A percentile compares a stretch with the other conserved stretches of the same genome.
phyloP scores from a whole-genome alignment of 1,139 yeast genomes.

The Suhomyces guaymorum region DNA sequence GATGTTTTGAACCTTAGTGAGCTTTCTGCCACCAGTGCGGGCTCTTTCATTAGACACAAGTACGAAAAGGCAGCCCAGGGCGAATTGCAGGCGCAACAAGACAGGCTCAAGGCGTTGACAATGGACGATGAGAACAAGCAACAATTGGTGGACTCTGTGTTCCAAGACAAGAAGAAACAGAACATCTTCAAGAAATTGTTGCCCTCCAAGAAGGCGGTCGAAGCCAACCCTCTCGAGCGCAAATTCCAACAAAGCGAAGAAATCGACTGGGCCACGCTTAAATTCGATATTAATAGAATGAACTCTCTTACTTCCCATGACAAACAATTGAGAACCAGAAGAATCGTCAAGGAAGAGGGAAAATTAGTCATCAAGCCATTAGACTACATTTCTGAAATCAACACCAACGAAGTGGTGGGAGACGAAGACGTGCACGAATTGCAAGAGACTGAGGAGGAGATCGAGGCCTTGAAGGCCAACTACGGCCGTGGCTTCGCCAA shows the following conservation, averaged over 20 bases:
- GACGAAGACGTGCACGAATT: conserved; percentile 14
- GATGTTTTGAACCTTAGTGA: conserved; percentile 57
- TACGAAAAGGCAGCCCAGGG: conserved; percentile 40
- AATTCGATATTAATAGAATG: conserved; percentile 68
- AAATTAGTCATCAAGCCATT: conserved; percentile 69
- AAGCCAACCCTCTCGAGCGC: conserved; percentile 36
- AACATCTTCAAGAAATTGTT: conserved; percentile 58
- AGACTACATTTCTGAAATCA: conserved; percentile 55
- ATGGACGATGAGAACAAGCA: conserved; percentile 25
- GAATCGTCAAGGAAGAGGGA: conserved; percentile 69
- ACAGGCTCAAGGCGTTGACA: conserved; percentile 9
- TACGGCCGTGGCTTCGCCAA: conserved; percentile 20
- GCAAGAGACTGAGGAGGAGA: conserved; percentile 21
- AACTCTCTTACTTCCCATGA: conserved; percentile 72
- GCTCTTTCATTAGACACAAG: conserved; percentile 75
- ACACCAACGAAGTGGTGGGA: conserved; percentile 41
- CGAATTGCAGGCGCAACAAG: conserved; percentile 11
- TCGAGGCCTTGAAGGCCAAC: conserved; percentile 15
- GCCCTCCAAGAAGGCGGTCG: conserved; percentile 28
- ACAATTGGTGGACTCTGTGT: conserved; percentile 42
- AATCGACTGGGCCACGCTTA: conserved; percentile 44
- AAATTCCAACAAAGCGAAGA: conserved; percentile 35
- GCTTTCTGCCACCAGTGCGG: conserved; percentile 88
- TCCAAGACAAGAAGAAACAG: conserved; percentile 48
- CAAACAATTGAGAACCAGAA: conserved; percentile 64